Conservation (phyloP, 495 filamentous ascomycete species). For the Acidomyces sp. region DNA sequence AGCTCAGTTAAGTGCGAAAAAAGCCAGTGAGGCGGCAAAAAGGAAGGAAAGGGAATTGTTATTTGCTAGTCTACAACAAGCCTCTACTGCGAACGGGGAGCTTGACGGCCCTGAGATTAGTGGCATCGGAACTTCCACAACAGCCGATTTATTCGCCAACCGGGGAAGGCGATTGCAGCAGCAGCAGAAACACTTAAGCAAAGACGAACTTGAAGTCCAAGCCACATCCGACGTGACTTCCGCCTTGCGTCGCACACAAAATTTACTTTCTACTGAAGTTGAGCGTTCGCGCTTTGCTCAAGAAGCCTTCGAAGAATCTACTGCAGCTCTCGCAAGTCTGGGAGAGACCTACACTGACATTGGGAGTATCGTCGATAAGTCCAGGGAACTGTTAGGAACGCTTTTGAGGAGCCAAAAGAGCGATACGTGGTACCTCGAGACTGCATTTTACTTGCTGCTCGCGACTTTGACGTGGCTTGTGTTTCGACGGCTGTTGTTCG, state of each 20-base stretch:
- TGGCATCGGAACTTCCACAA: background rate
- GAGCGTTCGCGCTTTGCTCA: slow-evolving; percentile 74
- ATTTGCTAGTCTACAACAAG: slow-evolving; percentile 43
- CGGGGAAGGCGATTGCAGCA: slow-evolving; percentile 2
- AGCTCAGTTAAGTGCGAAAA: slow-evolving; percentile 72
- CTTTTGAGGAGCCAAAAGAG: slow-evolving; percentile 78
- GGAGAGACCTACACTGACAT: slow-evolving; percentile 66
- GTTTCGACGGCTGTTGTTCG: slow-evolving; percentile 71
- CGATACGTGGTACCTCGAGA: slow-evolving; percentile 93
- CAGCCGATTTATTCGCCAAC: slow-evolving; percentile 10
- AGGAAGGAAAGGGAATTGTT: slow-evolving; percentile 65
- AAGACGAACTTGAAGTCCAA: slow-evolving; percentile 54
- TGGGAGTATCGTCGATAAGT: slow-evolving; percentile 59
- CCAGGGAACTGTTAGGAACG: slow-evolving; percentile 60
- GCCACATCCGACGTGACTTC: slow-evolving; percentile 75
- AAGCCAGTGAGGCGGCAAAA: slow-evolving; percentile 56
- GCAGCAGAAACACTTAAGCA: slow-evolving; percentile 33
- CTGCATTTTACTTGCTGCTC: slow-evolving; percentile 66
- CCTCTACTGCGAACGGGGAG: slow-evolving; percentile 1
- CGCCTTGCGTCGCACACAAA: slow-evolving; percentile 70
- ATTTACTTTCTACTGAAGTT: slow-evolving; percentile 69
- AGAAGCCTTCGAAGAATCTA: slow-evolving; percentile 69
- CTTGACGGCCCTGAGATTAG: background rate
- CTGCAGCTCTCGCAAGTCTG: slow-evolving; percentile 64
- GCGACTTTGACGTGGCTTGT: slow-evolving; percentile 72